Evolutionary conservation across 2,329 filamentous ascomycete genomes (phyloP), one percentile per base, ranked within the genome.

Genomic region (Aspergillus calidoustus): DNA sequence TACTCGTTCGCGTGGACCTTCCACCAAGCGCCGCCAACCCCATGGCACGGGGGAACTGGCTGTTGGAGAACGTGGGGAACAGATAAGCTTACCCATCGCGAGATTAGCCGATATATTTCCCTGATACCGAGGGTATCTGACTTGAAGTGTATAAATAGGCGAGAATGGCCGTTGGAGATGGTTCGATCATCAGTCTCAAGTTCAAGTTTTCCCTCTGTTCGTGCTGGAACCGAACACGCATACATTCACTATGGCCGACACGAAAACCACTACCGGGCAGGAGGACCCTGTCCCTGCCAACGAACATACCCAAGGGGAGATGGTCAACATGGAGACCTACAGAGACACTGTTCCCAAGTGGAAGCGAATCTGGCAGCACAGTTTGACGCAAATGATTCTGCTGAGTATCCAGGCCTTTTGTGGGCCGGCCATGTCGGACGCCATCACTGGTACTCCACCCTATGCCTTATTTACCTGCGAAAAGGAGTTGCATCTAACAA

Each of bases 381-480:
- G 80, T 64, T 73, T 83, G 65, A 82, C 80, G 5, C 80, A 83
- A 68, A 82, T 83, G 81, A 68, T 82, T 67, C 71, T 82, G 4
- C 67, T 83, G 11, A 82, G 80, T 48, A 68, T 82, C 8, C 81
- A 83, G 64, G 79, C 79, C 0, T 82, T 82, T 49, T 79, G 76
- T 61, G 77, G 77, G 2, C 77, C 77, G 22, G 77, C 77, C 28
- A 79, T 79, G 77, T 69, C 73, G 7, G 76, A 79, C 49, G 77
- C 77, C 1, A 79, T 79, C 54, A 71, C 76, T 3, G 75, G 75
- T 77, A 44, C 11, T 3, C 11, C 11, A 3, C 34, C 15, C 3
- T 1, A 38, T 11, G 7, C 15, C 8, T 38, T 4, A 41, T 15
- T 15, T 41, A 28, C 25, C 41, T 19, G 19, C 19, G 19, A 19